These are phyloP conservation scores for Zizania latifolia DNA, from an alignment of 176 grass and related monocot species.

Conservation along the genomic window DNA sequence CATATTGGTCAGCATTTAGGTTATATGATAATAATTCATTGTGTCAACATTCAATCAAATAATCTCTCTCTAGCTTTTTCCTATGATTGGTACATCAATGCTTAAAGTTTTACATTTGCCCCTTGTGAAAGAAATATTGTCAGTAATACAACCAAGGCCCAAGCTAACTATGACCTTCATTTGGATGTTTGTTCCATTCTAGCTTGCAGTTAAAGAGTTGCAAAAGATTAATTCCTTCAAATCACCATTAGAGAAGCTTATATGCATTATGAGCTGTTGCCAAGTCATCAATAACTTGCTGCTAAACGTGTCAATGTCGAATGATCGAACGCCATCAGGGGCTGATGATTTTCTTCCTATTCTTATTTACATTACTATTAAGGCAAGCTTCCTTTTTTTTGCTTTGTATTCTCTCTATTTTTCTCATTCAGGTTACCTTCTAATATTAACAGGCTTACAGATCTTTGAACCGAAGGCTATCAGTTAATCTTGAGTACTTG, in stretches of 20 bases:
- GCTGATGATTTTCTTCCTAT: constrained; percentile 96
- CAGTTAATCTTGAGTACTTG: background rate
- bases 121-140: background rate
- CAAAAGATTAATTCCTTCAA: constrained; percentile 91
- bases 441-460: background rate
- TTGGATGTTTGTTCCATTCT: constrained; percentile 5
- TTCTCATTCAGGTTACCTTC: background rate
- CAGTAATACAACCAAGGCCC: background rate
- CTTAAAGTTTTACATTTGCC: background rate
- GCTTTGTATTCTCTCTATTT: constrained; percentile 25
- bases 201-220: constrained; percentile 93
- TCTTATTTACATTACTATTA: constrained; percentile 91
- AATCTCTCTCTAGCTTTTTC: background rate
- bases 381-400: constrained; percentile 46
- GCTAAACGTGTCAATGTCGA: constrained; percentile 70
- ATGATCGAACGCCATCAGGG: constrained; percentile 52
- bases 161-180: constrained; percentile 6
- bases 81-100: background rate
- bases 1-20: background rate
- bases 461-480: background rate
- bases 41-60: background rate
- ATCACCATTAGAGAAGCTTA: constrained; percentile 78
- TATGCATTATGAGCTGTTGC: constrained; percentile 84
- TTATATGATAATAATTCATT: background rate
- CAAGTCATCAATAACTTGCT: constrained; percentile 96